Base-by-base conservation (phyloP, 2,329 filamentous ascomycete genomes). In the Cladophialophora chaetospira region DNA sequence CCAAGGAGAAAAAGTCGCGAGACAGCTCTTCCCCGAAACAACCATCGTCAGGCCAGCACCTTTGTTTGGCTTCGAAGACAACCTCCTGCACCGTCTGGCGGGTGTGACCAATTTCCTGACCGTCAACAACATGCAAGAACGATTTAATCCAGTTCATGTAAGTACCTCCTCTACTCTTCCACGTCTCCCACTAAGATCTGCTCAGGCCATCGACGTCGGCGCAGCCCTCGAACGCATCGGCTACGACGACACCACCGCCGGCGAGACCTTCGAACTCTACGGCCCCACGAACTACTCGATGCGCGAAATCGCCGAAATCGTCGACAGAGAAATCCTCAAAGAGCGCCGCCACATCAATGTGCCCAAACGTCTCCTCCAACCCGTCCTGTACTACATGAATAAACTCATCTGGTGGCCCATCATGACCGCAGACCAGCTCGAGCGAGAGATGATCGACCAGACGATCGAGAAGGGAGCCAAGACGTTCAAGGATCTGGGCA, bases 1-100 rank as follows among this genome's bases (percentile, higher is more conserved):
- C 58, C 83, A 81, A 69, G 89, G 89, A 65, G 94, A 99, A 78
- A 80, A 88, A 71, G 83, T 95, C 46, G 94, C 87, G 43, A 87
- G 93, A 61, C 85, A 82, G 67, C 92, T 97, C 71, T 99, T 91
- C 79, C 94, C 94, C 23, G 94, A 99, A 77, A 96, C 94, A 15
- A 99, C 94, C 43, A 91, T 99, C 66, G 94, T 99, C 63, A 86
- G 94, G 63, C 94, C 94, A 42, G 89, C 93, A 10, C 94, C 92
- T 51, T 83, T 96, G 74, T 99, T 96, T 71, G 94, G 94, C 31
- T 96, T 91, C 70, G 94, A 99, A 75, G 94, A 99, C 75, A 88
- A 88, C 68, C 83, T 99, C 42, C 85, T 99, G 33, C 85, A 96
- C 73, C 89, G 86, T 71, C 85, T 97, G 50, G 94, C 93, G 38